phyloP scores from a whole-genome alignment of 148 eudicot genomes.

The Silene uniflora region DNA sequence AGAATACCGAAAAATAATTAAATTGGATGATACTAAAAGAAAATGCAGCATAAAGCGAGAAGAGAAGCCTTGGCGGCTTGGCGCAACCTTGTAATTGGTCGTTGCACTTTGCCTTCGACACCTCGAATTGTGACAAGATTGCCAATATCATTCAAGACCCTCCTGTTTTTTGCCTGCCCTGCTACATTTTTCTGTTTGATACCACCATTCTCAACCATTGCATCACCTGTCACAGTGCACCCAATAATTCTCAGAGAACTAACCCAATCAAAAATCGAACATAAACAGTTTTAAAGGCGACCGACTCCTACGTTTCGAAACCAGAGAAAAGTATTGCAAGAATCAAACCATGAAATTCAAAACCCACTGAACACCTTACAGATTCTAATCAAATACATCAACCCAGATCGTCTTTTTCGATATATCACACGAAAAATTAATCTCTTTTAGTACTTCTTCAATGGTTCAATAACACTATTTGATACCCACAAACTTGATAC shows the following conservation, averaged over 20 bases:
- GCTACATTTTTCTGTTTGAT: constrained; percentile 54
- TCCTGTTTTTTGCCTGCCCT: constrained; percentile 44
- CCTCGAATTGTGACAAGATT: constrained; percentile 38
- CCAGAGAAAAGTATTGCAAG: neutral
- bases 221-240: neutral
- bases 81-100: constrained; percentile 50
- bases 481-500: neutral
- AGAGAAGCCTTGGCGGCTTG: neutral
- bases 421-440: no score
- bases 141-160: constrained; percentile 63
- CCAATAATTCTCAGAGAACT: neutral
- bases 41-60: no score
- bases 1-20: neutral
- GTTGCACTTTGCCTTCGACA: constrained; percentile 45
- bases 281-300: neutral
- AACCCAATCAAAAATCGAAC: no score
- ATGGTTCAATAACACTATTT: no score
- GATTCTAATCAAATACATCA: neutral
- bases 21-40: neutral
- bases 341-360: neutral
- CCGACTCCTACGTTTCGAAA: no score
- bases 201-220: constrained; percentile 28
- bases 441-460: no score
- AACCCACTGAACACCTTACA: neutral
- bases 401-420: constrained; percentile 2